Conservation (phyloP, 805 yeast genomes). For the Metschnikowia henanensis region DNA sequence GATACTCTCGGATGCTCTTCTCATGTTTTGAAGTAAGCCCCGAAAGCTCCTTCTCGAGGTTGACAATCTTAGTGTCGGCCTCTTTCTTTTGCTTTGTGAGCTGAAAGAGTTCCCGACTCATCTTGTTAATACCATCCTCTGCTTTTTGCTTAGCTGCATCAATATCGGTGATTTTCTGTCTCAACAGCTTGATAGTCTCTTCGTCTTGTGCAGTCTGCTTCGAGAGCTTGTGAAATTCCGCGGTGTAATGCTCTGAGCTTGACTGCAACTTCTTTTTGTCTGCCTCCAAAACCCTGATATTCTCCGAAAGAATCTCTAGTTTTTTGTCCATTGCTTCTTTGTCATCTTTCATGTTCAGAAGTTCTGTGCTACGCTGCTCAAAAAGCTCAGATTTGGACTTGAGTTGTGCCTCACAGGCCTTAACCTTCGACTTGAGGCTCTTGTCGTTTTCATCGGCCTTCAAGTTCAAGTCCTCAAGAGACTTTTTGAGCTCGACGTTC, state of each 20-base stretch:
- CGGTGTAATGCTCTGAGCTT: slow-evolving; percentile 27
- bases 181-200: slow-evolving; percentile 29
- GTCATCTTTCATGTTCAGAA: neutral
- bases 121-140: slow-evolving; percentile 86
- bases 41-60: slow-evolving; percentile 42
- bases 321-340: slow-evolving; percentile 2
- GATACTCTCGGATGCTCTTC: slow-evolving; percentile 27
- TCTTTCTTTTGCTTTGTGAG: slow-evolving; percentile 60
- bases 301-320: slow-evolving; percentile 22
- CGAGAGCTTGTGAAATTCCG: slow-evolving; percentile 32
- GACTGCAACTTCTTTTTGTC: slow-evolving; percentile 32
- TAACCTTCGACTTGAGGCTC: slow-evolving; percentile 21
- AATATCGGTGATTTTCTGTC: slow-evolving; percentile 29
- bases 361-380: slow-evolving; percentile 3
- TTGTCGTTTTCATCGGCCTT: slow-evolving; percentile 20
- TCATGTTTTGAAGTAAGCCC: slow-evolving; percentile 32
- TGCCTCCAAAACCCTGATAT: slow-evolving; percentile 26
- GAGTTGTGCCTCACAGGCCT: slow-evolving; percentile 12
- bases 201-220: slow-evolving; percentile 26
- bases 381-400: slow-evolving; percentile 24
- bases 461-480: slow-evolving; percentile 23
- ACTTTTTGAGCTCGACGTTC: slow-evolving; percentile 26
- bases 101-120: slow-evolving; percentile 79
- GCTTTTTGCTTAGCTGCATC: slow-evolving; percentile 57
- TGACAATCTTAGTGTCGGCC: slow-evolving; percentile 42